These are phyloP conservation scores for Exutisphaerella laricina DNA, from an alignment of 2,329 filamentous ascomycete genomes.

Conservation along the genomic window DNA sequence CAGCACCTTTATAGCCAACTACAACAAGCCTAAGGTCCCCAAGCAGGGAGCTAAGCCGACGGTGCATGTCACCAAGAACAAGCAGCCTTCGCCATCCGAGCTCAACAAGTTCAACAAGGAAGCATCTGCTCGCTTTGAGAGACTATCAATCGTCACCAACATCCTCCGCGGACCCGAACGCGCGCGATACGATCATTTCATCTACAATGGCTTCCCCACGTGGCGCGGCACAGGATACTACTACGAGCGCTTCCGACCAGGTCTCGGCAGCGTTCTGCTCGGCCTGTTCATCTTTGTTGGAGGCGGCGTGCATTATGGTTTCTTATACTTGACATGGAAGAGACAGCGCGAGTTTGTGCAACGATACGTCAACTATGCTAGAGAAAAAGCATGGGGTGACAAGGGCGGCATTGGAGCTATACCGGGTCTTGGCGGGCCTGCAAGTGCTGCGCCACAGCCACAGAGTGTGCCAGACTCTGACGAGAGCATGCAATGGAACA, in stretches of 20 bases:
- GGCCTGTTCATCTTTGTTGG: conserved; percentile 79
- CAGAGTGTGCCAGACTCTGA: conserved; percentile 23
- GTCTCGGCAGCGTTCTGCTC: conserved; percentile 74
- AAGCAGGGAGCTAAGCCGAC: conserved; percentile 50
- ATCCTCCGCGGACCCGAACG: conserved; percentile 76
- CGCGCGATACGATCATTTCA: conserved; percentile 90
- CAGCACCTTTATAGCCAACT: conserved; percentile 70
- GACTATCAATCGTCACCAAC: conserved; percentile 76
- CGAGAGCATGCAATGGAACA: conserved; percentile 61
- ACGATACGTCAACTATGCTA: conserved; percentile 83
- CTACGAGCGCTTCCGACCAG: conserved; percentile 88
- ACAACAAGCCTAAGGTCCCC: conserved; percentile 47
- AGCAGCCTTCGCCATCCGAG: conserved; percentile 67
- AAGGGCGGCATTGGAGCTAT: conserved; percentile 62
- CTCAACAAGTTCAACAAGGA: conserved; percentile 72
- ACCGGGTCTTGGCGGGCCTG: conserved; percentile 54
- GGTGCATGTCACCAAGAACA: conserved; percentile 60
- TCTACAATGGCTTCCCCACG: conserved; percentile 84
- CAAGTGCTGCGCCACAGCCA: conserved; percentile 40
- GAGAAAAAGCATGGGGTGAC: conserved; percentile 84
- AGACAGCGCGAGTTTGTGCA: conserved; percentile 87
- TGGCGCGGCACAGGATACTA: conserved; percentile 99
- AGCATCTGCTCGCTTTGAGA: conserved; percentile 75
- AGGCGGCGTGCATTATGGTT: conserved; percentile 80
- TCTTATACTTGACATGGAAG: conserved; percentile 80